These are phyloP conservation scores for Penicillium brevicompactum DNA, from an alignment of 2,329 filamentous ascomycete species.

Conservation along the genomic window DNA sequence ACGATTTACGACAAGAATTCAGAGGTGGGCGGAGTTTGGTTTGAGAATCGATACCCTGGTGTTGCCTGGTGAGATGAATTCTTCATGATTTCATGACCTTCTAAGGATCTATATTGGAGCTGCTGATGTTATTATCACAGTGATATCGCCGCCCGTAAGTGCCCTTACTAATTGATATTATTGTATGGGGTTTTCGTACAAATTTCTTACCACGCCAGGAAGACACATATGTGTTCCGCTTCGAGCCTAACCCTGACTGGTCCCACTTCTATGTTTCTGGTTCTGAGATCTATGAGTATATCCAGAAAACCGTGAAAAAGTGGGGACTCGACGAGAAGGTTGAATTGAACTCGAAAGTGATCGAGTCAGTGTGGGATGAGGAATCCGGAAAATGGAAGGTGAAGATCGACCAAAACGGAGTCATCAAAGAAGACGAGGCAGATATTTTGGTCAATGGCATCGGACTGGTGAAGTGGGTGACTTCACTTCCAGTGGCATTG, in stretches of 20 bases:
- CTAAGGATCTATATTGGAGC: too few relatives aligned
- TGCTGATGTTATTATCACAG: neutral
- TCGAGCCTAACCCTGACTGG: constrained; percentile 49
- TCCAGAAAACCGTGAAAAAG: constrained; percentile 41
- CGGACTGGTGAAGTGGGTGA: constrained; percentile 20
- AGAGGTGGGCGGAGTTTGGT: constrained; percentile 17
- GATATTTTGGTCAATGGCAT: constrained; percentile 42
- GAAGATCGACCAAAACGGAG: constrained; percentile 29
- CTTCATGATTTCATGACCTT: too few relatives aligned
- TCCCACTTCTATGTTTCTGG: constrained; percentile 44
- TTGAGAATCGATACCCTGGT: constrained; percentile 26
- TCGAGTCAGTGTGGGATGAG: constrained; percentile 44
- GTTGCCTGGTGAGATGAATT: constrained; percentile 25
- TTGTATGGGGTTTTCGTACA: neutral
- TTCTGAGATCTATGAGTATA: constrained; percentile 46
- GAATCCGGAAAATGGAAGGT: constrained; percentile 38
- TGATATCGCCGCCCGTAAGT: constrained; percentile 34
- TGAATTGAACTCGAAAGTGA: constrained; percentile 41
- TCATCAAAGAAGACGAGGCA: constrained; percentile 30
- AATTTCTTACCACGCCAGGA: neutral
- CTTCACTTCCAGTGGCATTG: neutral
- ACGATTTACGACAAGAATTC: constrained; percentile 17
- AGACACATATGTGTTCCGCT: constrained; percentile 41
- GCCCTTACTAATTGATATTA: neutral
- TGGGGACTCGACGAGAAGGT: constrained; percentile 43